phyloP scores from a whole-genome alignment of 441 rosid genomes.

The Raphanus hybrid region DNA sequence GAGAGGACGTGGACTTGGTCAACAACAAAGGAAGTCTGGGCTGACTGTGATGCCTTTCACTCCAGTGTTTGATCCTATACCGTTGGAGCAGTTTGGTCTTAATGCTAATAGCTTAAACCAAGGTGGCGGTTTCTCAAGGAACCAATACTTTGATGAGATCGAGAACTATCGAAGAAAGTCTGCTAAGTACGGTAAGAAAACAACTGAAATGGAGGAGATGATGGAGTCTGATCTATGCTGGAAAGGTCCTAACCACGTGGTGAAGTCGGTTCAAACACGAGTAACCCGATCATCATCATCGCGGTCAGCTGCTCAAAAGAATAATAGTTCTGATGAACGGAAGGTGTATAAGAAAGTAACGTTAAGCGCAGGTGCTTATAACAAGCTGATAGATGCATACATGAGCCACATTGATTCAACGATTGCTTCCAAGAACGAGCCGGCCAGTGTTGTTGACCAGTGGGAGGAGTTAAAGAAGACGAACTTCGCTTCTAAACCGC shows the following conservation, averaged over 20 bases:
- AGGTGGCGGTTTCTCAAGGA: slow-evolving; percentile 33
- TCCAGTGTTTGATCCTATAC: slow-evolving; percentile 43
- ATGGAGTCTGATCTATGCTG: slow-evolving; percentile 53
- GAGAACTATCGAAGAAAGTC: slow-evolving; percentile 40
- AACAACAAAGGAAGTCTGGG: slow-evolving; percentile 37
- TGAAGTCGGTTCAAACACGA: slow-evolving; percentile 39
- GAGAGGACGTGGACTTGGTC: slow-evolving; percentile 26
- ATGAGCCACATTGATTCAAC: slow-evolving; percentile 80
- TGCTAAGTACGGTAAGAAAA: slow-evolving; percentile 39
- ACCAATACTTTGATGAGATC: slow-evolving; percentile 24
- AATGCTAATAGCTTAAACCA: slow-evolving; percentile 24
- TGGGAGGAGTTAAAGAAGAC: slow-evolving; percentile 74
- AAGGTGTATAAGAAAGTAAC: slow-evolving; percentile 49
- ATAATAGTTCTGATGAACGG: slow-evolving; percentile 42
- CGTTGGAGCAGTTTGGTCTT: slow-evolving; percentile 46
- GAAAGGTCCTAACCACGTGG: slow-evolving; percentile 46
- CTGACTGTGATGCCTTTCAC: slow-evolving; percentile 65
- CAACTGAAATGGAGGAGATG: slow-evolving; percentile 53
- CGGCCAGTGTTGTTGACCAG: slow-evolving; percentile 57
- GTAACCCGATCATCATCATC: slow-evolving; percentile 33
- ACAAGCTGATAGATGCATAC: slow-evolving; percentile 71
- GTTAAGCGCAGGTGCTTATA: slow-evolving; percentile 78
- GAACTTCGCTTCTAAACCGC: slow-evolving; percentile 27
- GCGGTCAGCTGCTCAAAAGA: slow-evolving; percentile 38
- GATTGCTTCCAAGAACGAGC: slow-evolving; percentile 54